Evolutionary conservation across 768 basidiomycete species (phyloP).

Genomic region (Psilocybe azurescens): DNA sequence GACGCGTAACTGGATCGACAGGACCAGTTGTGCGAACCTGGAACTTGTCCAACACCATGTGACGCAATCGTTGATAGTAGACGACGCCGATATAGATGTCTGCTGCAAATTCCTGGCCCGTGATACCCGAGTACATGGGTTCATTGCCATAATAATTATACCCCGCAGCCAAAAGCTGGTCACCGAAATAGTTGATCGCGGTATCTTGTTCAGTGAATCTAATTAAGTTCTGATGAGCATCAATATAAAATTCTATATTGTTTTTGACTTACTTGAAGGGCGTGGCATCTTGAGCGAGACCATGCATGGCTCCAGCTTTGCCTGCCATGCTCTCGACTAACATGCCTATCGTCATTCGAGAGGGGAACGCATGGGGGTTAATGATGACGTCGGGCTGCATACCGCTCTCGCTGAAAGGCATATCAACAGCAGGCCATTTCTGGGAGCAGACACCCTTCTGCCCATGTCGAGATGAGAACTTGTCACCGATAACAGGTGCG

Average conservation of each 20-base stretch:
- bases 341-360: slow-evolving; percentile 99
- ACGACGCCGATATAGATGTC: slow-evolving; percentile 99
- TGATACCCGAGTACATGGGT: slow-evolving; percentile 99
- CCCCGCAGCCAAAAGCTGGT: slow-evolving; percentile 90
- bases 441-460: slow-evolving; percentile 99
- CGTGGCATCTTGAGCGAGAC: slow-evolving; percentile 96
- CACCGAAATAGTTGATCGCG: slow-evolving; percentile 97
- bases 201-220: slow-evolving; percentile 97
- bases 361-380: slow-evolving; percentile 99
- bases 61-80: slow-evolving; percentile 97
- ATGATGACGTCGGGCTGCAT: slow-evolving; percentile 99
- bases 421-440: slow-evolving; percentile 97
- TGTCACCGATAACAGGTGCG: slow-evolving; percentile 97
- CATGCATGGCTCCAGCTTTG: slow-evolving; percentile 99
- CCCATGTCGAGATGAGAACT: slow-evolving; percentile 98
- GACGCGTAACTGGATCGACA: slow-evolving; percentile 93
- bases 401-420: slow-evolving; percentile 99
- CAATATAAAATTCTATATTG: slow-evolving; percentile 5
- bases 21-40: slow-evolving; percentile 99
- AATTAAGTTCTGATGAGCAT: slow-evolving; percentile 17
- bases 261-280: slow-evolving; percentile 83
- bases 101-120: slow-evolving; percentile 97
- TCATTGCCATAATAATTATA: slow-evolving; percentile 99
- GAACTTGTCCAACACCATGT: slow-evolving; percentile 99
- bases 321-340: slow-evolving; percentile 99